Conservation (phyloP, 208 protist genomes). For the Blastocrithidia nonstop region DNA sequence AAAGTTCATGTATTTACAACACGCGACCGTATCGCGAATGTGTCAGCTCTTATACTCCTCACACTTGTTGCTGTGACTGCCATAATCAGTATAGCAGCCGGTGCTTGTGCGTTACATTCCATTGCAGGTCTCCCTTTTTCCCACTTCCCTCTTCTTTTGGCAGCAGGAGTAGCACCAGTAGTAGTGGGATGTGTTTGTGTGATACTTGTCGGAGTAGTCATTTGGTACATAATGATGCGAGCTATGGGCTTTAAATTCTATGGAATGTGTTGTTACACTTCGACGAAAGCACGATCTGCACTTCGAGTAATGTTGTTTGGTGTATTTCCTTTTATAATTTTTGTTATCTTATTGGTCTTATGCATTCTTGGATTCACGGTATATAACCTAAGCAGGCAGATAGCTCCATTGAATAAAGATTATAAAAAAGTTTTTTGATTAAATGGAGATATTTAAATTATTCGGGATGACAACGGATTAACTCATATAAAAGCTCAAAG, state of each 20-base stretch:
- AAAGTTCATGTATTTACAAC: too few relatives aligned
- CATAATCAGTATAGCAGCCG: conserved; percentile 27
- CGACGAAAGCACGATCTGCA: conserved; percentile 5
- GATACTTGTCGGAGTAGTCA: conserved; percentile 8
- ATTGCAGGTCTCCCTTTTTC: conserved; percentile 14
- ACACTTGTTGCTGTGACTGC: too few relatives aligned
- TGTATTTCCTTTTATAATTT: conserved; percentile 26
- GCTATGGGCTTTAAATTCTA: conserved; percentile 21
- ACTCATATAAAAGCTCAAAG: conserved; percentile 27
- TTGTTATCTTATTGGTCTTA: conserved; percentile 21
- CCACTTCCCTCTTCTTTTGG: conserved; percentile 22
- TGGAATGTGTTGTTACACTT: conserved; percentile 32
- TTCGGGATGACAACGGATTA: conserved; percentile 27
- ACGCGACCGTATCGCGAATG: too few relatives aligned
- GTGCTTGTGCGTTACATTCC: conserved; percentile 23
- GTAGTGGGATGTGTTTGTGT: conserved; percentile 15
- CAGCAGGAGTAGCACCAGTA: conserved; percentile 14
- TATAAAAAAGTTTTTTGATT: conserved; percentile 24
- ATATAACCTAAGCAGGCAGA: conserved; percentile 23
- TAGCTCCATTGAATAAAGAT: conserved; percentile 24
- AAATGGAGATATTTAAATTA: conserved; percentile 18
- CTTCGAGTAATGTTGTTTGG: conserved; percentile 17
- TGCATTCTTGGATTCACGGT: conserved; percentile 26
- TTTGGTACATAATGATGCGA: conserved; percentile 3
- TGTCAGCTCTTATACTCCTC: too few relatives aligned